Evolutionary conservation across 352 stramenopile species (phyloP).

Genomic region (Phytophthora lateralis): DNA sequence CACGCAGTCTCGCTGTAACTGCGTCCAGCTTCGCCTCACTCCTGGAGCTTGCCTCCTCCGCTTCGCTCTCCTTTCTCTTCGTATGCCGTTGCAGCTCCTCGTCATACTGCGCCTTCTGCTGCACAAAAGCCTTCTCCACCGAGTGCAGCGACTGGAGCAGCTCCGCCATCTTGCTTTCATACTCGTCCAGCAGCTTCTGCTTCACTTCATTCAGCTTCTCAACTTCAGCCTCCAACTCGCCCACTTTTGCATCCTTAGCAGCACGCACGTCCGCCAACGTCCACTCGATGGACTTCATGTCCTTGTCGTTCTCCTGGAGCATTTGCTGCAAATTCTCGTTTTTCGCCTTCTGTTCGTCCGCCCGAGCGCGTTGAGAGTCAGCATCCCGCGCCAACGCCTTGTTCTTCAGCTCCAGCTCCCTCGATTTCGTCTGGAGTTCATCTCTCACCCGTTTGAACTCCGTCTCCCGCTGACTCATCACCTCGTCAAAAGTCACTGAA

Average conservation of each 20-base stretch:
- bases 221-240: slow-evolving; percentile 66
- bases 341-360: slow-evolving; percentile 66
- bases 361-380: slow-evolving; percentile 46
- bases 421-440: slow-evolving; percentile 42
- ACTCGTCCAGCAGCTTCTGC: slow-evolving; percentile 82
- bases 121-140: slow-evolving; percentile 83
- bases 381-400: slow-evolving; percentile 51
- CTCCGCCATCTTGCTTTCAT: slow-evolving; percentile 87
- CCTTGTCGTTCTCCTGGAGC: slow-evolving; percentile 66
- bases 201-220: slow-evolving; percentile 69
- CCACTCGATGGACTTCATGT: slow-evolving; percentile 71
- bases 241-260: slow-evolving; percentile 65
- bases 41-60: slow-evolving; percentile 23
- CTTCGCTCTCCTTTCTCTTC: slow-evolving; percentile 58
- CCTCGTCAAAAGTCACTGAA: slow-evolving; percentile 78
- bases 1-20: slow-evolving; percentile 50
- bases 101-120: slow-evolving; percentile 84
- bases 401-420: slow-evolving; percentile 69
- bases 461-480: slow-evolving; percentile 64
- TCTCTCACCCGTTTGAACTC: slow-evolving; percentile 63
- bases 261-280: slow-evolving; percentile 64
- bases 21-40: slow-evolving; percentile 52
- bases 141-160: slow-evolving; percentile 79
- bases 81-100: slow-evolving; percentile 59
- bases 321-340: slow-evolving; percentile 70